Percentiles rank a stretch among this genome's conserved stretches.
phyloP scores from a whole-genome alignment of 371 early-diverging fungal genomes.

The Mortierella sp. region DNA sequence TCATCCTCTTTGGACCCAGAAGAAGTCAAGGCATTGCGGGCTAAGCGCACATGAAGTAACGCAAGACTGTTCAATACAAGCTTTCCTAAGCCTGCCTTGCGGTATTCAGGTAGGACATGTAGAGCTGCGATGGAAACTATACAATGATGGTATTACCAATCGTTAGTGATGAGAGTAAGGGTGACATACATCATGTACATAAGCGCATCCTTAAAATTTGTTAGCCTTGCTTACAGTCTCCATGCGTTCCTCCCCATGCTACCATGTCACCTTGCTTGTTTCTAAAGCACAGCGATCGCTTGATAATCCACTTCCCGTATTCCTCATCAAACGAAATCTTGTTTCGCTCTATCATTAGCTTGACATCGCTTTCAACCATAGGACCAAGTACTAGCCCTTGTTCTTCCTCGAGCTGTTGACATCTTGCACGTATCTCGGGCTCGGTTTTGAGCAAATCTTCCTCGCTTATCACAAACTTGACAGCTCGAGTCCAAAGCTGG shows the following conservation, averaged over 20 bases:
- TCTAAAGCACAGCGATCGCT: constrained; percentile 34
- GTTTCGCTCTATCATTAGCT: constrained; percentile 35
- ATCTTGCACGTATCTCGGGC: constrained; percentile 7
- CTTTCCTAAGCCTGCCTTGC: constrained; percentile 37
- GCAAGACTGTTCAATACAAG: constrained; percentile 23
- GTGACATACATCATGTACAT: too few relatives aligned
- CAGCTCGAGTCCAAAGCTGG: neutral
- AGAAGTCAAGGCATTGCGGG: constrained; percentile 15
- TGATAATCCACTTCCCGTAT: constrained; percentile 33
- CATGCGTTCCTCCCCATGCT: constrained; percentile 51
- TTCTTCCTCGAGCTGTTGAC: constrained; percentile 15
- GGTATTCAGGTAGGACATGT: constrained; percentile 46
- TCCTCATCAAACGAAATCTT: constrained; percentile 12
- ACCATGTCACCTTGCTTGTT: constrained; percentile 30
- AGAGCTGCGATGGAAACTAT: constrained; percentile 41
- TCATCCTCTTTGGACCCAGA: neutral
- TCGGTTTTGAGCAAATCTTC: constrained; percentile 24
- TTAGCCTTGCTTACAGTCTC: constrained; percentile 32
- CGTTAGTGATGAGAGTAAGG: too few relatives aligned
- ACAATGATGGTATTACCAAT: neutral
- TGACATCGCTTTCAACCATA: constrained; percentile 31
- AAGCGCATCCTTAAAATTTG: too few relatives aligned
- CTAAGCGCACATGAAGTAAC: constrained; percentile 22
- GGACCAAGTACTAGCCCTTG: constrained; percentile 30
- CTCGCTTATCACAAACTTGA: constrained; percentile 47